Base-by-base conservation (phyloP, 2,329 filamentous ascomycete species). In the Fusarium nematophilum region DNA sequence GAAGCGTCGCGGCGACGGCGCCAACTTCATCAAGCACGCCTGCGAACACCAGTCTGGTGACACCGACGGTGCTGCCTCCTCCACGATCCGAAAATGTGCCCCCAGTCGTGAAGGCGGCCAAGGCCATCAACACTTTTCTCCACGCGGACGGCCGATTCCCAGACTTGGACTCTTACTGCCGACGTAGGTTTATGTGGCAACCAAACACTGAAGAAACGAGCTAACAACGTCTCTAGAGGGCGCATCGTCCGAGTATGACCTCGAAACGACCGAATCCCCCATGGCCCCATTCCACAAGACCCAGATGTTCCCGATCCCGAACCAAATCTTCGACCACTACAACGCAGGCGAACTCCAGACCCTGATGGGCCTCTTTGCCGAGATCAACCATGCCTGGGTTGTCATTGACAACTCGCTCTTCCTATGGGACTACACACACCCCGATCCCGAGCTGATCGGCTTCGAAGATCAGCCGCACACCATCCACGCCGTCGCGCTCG, bases 321-420 rank as follows among this genome's bases (percentile, higher is more conserved):
- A 97, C 66, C 86, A 88, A 69, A 90, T 99, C 46, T 94, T 98
- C 71, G 90, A 96, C 67, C 93, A 97, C 72, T 94, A 96, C 75
- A 96, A 99, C 68, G 83, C 86, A 45, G 90, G 91, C 53, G 89
- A 96, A 72, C 87, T 97, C 18, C 89, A 90, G 55, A 97, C 93
- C n/a, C 86, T 87, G 70, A 96, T 99, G 90, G 96, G 96, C 9
- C 81, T 99, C 27, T 98, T 99, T 75, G 91, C 95, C 14, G 91
- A 96, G 76, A 84, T 99, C 70, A 93, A 94, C 70, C 93, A 98
- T 76, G 95, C 94, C 25, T 99, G 93, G 91, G 91, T 97, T 50
- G 87, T 91, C 18, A 95, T 99, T 72, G 95, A 99, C 78, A 97
- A 96, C 78, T 91, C 92, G 59, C 82, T 99, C 37, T 99, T 97